Evolutionary conservation across 2,329 filamentous ascomycete genomes (phyloP), one percentile per base, ranked within the genome.

Genomic region (Chaetomium sp.): DNA sequence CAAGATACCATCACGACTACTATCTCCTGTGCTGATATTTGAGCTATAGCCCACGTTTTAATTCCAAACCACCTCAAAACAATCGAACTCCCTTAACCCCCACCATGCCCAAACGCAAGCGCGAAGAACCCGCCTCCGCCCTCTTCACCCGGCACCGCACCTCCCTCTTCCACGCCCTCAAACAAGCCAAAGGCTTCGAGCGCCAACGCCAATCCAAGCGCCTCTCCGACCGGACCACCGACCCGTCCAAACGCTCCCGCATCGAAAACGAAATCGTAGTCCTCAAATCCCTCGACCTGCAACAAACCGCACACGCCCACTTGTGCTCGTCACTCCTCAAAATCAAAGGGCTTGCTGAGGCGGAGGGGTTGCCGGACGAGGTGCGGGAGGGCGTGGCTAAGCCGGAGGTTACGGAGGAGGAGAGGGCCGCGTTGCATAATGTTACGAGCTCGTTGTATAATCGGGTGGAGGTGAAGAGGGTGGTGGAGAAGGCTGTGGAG

Each of bases 151-250:
- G 80, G 62, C 74, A 77, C 64, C 76, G 79, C 60, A 82, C 81
- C 66, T 77, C 84, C 38, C 74, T 92, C 7, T 78, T 79, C 59
- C 79, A 82, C 56, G 86, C 85, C 0, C 76, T 92, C 58, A 90
- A 90, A 70, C 75, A 78, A 9, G 86, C 85, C 55, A 89, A 88
- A 67, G 85, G 85, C 47, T 87, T 89, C 66, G 88, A 92, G 74
- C 79, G 88, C 46, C 89, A 92, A 71, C 88, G 90, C 61, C 78
- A 88, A 57, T 79, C 85, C 59, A 86, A 82, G 68, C 74, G 78
- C 43, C 69, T 81, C 11, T 76, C 71, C 49, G 79, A 81, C 34
- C 71, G 72, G 52, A 75, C 73, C 51, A 64, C 72, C 12, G 67
- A 70, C 1, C 61, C 71, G 7, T 78, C 78, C 45, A 82, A 84